phyloP scores from a whole-genome alignment of 2,329 filamentous ascomycete genomes.

The Epichloe festucae region DNA sequence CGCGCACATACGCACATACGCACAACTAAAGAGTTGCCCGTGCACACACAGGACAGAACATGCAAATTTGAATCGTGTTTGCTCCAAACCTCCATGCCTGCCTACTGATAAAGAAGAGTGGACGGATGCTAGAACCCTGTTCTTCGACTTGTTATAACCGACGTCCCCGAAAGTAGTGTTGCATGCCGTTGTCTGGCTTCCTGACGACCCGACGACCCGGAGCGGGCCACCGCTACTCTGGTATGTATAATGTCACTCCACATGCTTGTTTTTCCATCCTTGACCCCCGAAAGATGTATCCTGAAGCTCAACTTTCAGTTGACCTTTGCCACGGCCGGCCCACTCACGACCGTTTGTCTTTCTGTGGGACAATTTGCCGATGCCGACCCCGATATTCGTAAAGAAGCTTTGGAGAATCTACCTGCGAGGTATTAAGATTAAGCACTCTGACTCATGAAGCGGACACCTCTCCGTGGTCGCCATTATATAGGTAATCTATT shows the following conservation, averaged over 20 bases:
- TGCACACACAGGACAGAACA: neutral
- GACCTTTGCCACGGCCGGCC: neutral
- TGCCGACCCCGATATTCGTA: neutral
- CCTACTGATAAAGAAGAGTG: neutral
- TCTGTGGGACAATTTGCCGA: neutral
- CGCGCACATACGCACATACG: neutral
- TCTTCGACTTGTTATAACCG: neutral
- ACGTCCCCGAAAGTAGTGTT: neutral
- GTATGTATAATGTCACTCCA: neutral
- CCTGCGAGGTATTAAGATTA: neutral
- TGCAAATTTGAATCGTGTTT: neutral
- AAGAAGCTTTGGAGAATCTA: neutral
- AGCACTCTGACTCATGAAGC: neutral
- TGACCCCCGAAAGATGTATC: neutral
- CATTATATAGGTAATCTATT: slow-evolving; percentile 1
- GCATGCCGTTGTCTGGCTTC: neutral
- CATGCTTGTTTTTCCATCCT: neutral
- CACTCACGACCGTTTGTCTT: neutral
- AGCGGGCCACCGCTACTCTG: neutral
- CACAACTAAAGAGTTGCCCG: neutral
- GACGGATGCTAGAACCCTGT: neutral
- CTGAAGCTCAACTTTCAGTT: neutral
- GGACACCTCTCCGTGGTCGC: neutral
- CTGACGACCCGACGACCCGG: neutral
- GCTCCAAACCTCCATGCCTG: neutral